Base-by-base conservation (phyloP, 1,284 basidiomycete species). In the Phellopilus nigrolimitatus region DNA sequence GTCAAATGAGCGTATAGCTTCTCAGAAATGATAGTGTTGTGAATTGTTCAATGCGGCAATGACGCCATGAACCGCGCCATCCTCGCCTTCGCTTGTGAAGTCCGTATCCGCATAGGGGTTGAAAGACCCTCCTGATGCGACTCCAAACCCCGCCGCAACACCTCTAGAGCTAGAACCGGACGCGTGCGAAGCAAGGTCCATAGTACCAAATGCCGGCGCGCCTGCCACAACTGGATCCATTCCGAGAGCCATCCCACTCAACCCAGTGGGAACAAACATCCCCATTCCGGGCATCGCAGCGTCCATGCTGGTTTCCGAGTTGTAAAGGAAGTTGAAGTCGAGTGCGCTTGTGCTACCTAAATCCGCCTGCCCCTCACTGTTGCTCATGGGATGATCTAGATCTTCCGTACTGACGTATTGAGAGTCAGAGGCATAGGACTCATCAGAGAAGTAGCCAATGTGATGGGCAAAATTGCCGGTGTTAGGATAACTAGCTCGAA, bases 271-370 rank as follows among this genome's bases (percentile, higher is more conserved):
- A 28, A 49, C 52, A 13, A 54, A 44, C 15, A 54, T 19, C 4
- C 52, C 28, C 33, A 54, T 28, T 12, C 52, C 52, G 44, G 47
- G 52, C 46, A 54, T 49, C 6, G 39, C 34, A 4, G 25, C 34
- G 27, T 54, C 52, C 52, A 54, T 38, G 36, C 48, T 44, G 6
- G 24, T 19, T 7, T 44, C 27, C 0, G 46, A 17, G 10, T 43
- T 41, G 30, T 37, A 43, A 21, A n/a, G 21, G 24, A 44, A 44
- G 17, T 40, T 21, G 19, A 47, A 42, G 24, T 43, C 33, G 8
- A 39, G 27, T 19, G 19, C 13, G 19, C 30, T 25, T 27, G 30
- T 7, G 28, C 27, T 28, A 25, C 17, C 24, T 2, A 22, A 6
- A n/a, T n/a, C n/a, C n/a, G n/a, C n/a, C n/a, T n/a, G 12, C 3